Conservation (phyloP, 2,329 filamentous ascomycete genomes). For the Ophiosphaerella narmari region DNA sequence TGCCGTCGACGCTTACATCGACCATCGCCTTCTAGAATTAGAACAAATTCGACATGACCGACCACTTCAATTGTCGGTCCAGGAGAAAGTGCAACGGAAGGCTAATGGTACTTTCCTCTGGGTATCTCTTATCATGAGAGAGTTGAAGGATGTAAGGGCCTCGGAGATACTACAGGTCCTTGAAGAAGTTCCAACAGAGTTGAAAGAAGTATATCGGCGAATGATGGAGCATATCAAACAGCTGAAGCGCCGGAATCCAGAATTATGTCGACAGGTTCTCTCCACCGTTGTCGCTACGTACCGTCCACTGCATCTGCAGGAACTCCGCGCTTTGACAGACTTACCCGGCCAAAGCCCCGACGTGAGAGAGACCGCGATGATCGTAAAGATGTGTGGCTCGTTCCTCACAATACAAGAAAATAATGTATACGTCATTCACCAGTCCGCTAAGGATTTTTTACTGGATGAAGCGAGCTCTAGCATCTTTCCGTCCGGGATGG, state of each 20-base stretch:
- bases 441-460: slow-evolving; percentile 53
- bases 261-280: slow-evolving; percentile 44
- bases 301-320: slow-evolving; percentile 7
- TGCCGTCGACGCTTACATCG: slow-evolving; percentile 48
- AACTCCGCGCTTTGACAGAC: slow-evolving; percentile 4
- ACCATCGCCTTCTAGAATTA: slow-evolving; percentile 40
- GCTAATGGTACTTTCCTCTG: too few relatives aligned
- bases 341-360: neutral
- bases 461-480: slow-evolving; percentile 22
- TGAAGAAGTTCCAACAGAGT: slow-evolving; percentile 32
- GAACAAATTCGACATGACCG: neutral
- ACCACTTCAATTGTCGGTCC: too few relatives aligned
- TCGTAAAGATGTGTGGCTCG: slow-evolving; percentile 42
- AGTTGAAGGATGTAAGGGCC: slow-evolving; percentile 24
- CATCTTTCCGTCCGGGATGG: neutral
- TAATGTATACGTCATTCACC: slow-evolving; percentile 10
- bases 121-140: neutral
- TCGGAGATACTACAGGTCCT: slow-evolving; percentile 19
- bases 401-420: slow-evolving; percentile 44
- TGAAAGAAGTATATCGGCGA: slow-evolving; percentile 45
- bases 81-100: too few relatives aligned
- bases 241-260: neutral
- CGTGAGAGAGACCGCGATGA: neutral
- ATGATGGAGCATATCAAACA: slow-evolving; percentile 46
- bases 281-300: slow-evolving; percentile 23